Evolutionary conservation across 2,329 filamentous ascomycete genomes (phyloP).

Genomic region (Tricladium varicosporioides): DNA sequence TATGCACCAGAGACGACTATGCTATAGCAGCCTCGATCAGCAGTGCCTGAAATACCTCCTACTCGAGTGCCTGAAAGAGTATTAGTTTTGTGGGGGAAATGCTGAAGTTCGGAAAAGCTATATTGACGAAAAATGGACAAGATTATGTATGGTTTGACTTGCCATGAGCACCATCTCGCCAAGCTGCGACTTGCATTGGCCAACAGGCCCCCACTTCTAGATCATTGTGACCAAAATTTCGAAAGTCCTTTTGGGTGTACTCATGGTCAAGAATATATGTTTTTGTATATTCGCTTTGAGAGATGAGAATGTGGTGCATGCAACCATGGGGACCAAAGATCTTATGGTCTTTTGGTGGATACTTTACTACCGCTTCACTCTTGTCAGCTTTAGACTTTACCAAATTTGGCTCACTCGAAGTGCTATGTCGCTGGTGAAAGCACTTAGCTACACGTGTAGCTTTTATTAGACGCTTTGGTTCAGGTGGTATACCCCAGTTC

Average conservation of each 20-base stretch:
- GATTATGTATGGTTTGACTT: not conserved
- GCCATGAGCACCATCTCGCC: constrained; percentile 11
- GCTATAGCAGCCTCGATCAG: constrained; percentile 1
- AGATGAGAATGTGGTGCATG: constrained; percentile 6
- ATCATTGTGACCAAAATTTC: constrained; percentile 5
- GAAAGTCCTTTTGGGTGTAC: not conserved
- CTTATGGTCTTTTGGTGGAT: not conserved
- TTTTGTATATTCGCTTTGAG: not conserved
- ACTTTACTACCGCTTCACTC: not conserved
- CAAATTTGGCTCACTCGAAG: not conserved
- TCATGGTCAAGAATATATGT: not conserved
- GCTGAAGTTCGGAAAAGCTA: not conserved
- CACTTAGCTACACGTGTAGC: not conserved
- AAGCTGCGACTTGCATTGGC: not conserved
- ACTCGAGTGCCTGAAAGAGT: not conserved
- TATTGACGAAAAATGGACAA: not conserved
- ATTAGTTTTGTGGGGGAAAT: not conserved
- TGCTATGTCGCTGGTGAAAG: not conserved
- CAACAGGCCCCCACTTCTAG: constrained; percentile 1
- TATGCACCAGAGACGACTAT: constrained; percentile 2
- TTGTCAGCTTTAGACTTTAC: not conserved
- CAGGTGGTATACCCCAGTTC: constrained; percentile 2
- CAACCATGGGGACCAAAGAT: constrained; percentile 2
- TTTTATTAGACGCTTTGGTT: not conserved
- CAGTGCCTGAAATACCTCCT: not conserved